These are phyloP conservation scores for Paraphoma chrysanthemicola DNA, from an alignment of 2,329 filamentous ascomycete genomes.

Conservation along the genomic window DNA sequence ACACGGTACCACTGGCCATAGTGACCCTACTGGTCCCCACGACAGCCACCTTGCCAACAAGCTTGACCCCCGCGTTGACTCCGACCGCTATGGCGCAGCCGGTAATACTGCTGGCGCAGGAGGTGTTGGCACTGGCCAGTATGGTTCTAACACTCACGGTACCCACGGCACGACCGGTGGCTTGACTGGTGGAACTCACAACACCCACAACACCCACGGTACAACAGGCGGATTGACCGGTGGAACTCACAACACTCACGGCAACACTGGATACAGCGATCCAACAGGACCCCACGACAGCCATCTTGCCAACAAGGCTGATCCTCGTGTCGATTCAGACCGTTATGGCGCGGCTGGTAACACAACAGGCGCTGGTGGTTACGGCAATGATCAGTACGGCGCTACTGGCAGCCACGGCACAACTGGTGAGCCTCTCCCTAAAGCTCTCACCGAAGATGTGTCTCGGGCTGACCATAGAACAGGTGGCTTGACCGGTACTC, in stretches of 20 bases:
- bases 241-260: constrained; percentile 1
- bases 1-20: constrained; percentile 4
- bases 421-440: background rate
- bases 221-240: constrained; percentile 7
- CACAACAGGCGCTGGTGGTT: constrained; percentile 31
- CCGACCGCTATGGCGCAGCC: constrained; percentile 28
- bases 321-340: constrained; percentile 26
- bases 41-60: constrained; percentile 32
- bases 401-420: constrained; percentile 8
- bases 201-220: constrained; percentile 24
- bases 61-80: constrained; percentile 42
- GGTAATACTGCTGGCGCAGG: constrained; percentile 36
- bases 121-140: constrained; percentile 16
- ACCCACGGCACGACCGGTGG: constrained; percentile 4
- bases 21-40: constrained; percentile 41
- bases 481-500: constrained; percentile 13
- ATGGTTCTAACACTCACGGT: constrained; percentile 2
- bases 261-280: constrained; percentile 12
- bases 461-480: background rate
- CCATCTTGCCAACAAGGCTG: constrained; percentile 26
- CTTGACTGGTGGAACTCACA: constrained; percentile 9
- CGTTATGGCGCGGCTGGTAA: constrained; percentile 23
- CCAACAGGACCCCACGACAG: constrained; percentile 39
- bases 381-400: constrained; percentile 14
- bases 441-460: background rate